Conservation (phyloP, 2,329 filamentous ascomycete genomes). For the Dactylonectria estremocensis region DNA sequence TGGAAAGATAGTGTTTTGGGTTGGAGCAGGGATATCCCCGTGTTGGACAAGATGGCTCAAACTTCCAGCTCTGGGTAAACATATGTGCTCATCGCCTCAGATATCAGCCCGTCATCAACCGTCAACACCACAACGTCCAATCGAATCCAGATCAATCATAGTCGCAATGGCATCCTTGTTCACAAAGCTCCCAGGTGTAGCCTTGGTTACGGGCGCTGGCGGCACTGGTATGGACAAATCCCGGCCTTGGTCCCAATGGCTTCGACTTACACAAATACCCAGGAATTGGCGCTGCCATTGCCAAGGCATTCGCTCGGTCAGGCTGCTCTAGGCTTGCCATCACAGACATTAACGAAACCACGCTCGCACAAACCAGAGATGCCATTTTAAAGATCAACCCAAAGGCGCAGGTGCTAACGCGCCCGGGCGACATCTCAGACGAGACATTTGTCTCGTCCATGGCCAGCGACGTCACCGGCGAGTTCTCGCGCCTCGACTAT, state of each 20-base stretch:
- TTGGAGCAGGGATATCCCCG: background rate
- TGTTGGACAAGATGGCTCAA: background rate
- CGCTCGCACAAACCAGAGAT: constrained; percentile 56
- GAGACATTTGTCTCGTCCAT: constrained; percentile 60
- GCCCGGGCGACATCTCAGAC: constrained; percentile 64
- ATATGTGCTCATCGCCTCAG: background rate
- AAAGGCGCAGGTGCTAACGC: constrained; percentile 50
- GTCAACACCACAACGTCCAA: background rate
- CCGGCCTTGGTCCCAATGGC: background rate
- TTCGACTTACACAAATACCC: background rate
- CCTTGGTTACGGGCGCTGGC: constrained; percentile 63
- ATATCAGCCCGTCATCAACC: constrained; percentile 2
- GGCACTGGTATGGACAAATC: constrained; percentile 57
- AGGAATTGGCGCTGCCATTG: constrained; percentile 71
- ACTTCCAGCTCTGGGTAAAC: background rate
- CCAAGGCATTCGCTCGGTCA: constrained; percentile 63
- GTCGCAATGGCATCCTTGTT: constrained; percentile 31
- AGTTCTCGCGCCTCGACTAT: constrained; percentile 68
- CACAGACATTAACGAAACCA: constrained; percentile 64
- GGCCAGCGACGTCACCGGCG: constrained; percentile 48
- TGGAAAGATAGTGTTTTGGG: background rate
- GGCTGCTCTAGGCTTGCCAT: constrained; percentile 68
- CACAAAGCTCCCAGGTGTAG: constrained; percentile 60
- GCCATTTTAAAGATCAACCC: constrained; percentile 54
- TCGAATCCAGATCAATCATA: background rate